Percentiles rank a stretch among this genome's conserved stretches.
phyloP scores from a whole-genome alignment of 2,329 filamentous ascomycete species.

The Myriosclerotinia scirpicola region DNA sequence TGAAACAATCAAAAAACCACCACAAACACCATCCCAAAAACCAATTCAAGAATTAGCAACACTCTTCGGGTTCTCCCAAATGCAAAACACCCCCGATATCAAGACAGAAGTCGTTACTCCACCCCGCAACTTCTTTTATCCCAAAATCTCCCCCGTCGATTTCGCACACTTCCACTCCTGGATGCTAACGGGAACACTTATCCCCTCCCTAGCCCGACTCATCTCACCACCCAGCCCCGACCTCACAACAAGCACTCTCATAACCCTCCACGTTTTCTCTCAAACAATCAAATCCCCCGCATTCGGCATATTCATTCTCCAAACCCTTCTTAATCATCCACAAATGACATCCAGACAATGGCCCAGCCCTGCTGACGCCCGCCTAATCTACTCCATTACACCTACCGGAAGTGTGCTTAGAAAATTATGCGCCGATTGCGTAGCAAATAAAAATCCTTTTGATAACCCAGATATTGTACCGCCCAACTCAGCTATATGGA shows the following conservation, averaged over 20 bases:
- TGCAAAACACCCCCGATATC: not conserved
- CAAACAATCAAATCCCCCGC: not conserved
- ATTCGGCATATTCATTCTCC: conserved; percentile 21
- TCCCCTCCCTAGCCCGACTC: not conserved
- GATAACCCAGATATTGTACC: too few relatives aligned
- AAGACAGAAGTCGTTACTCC: not conserved
- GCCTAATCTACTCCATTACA: not conserved
- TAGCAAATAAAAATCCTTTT: conserved; percentile 8
- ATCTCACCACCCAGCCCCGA: not conserved
- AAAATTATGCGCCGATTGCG: conserved; percentile 19
- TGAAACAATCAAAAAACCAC: not conserved
- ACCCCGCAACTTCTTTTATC: not conserved
- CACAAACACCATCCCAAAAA: not conserved
- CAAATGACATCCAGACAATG: not conserved
- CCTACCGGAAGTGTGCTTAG: not conserved
- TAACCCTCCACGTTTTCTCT: not conserved
- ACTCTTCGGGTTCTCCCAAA: not conserved
- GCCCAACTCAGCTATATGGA: not conserved
- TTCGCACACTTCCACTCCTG: conserved; percentile 25
- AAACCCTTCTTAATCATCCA: conserved; percentile 1
- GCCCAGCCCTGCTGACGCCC: not conserved
- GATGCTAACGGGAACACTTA: conserved; percentile 17
- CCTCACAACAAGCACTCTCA: not conserved
- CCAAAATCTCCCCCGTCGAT: conserved; percentile 12
- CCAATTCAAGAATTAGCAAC: not conserved